Percentiles rank a stretch among this genome's conserved stretches.
Evolutionary conservation across 768 basidiomycete genomes (phyloP).

Genomic region (Rhodocollybia butyracea): DNA sequence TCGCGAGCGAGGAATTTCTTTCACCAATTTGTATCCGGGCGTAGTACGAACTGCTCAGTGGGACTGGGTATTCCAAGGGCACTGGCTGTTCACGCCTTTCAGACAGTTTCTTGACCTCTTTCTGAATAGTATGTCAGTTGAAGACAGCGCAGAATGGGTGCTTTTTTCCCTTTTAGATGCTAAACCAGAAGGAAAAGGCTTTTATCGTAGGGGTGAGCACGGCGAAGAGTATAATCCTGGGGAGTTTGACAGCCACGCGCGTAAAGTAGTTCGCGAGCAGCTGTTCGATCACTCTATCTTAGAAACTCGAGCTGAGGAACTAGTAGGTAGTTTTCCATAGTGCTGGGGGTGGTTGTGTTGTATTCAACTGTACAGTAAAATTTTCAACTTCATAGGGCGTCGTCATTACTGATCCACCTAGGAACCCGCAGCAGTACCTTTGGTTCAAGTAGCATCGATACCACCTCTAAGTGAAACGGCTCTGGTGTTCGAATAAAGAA

Average conservation of each 20-base stretch:
- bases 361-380: no score
- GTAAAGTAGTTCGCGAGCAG: neutral
- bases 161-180: neutral
- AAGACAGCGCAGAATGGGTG: neutral
- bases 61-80: neutral
- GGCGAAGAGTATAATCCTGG: neutral
- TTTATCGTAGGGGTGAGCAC: neutral
- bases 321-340: no score
- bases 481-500: no score
- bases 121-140: neutral
- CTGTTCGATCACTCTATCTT: neutral
- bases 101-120: neutral
- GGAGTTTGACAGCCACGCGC: neutral
- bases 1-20: neutral
- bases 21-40: neutral
- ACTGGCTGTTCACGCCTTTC: neutral
- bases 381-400: no score
- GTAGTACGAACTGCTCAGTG: neutral
- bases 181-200: neutral
- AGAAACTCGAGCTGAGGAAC: neutral
- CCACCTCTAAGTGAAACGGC: no score
- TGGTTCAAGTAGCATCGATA: no score
- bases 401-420: no score
- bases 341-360: no score
- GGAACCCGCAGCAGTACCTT: no score